phyloP scores from a whole-genome alignment of 148 eudicot species.

The Pharnaceum exiguum region DNA sequence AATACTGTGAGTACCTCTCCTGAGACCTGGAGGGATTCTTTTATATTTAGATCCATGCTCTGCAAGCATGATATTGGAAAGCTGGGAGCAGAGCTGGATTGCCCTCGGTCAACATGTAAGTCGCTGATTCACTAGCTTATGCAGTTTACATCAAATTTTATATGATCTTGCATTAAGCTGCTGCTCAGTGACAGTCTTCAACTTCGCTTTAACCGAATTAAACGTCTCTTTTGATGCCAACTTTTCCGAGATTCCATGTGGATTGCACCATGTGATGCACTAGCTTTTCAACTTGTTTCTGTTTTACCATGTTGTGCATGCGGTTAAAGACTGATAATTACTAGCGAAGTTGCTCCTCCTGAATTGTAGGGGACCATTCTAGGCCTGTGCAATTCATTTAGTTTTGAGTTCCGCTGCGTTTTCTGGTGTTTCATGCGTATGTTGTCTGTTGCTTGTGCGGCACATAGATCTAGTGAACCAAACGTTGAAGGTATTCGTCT shows the following conservation, averaged over 20 bases:
- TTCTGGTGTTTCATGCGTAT: no score
- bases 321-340: not conserved
- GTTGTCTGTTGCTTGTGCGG: no score
- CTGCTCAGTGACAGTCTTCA: not conserved
- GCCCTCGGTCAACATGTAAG: conserved; percentile 13
- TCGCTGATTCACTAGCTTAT: not conserved
- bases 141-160: not conserved
- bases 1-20: conserved; percentile 8
- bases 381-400: not conserved
- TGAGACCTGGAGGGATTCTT: conserved; percentile 15
- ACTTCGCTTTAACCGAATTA: not conserved
- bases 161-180: conserved; percentile 4
- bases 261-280: conserved; percentile 20
- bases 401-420: not conserved
- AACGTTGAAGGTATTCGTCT: no score
- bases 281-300: conserved; percentile 6
- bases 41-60: conserved; percentile 26
- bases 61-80: conserved; percentile 17
- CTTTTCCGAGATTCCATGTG: conserved; percentile 11
- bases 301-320: conserved; percentile 17
- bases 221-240: not conserved
- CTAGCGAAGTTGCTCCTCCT: not conserved
- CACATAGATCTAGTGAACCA: no score
- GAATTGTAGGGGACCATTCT: conserved; percentile 9
- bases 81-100: conserved; percentile 19